Base-by-base conservation (phyloP, 371 early-diverging fungal genomes). In the Smittium culicis region DNA sequence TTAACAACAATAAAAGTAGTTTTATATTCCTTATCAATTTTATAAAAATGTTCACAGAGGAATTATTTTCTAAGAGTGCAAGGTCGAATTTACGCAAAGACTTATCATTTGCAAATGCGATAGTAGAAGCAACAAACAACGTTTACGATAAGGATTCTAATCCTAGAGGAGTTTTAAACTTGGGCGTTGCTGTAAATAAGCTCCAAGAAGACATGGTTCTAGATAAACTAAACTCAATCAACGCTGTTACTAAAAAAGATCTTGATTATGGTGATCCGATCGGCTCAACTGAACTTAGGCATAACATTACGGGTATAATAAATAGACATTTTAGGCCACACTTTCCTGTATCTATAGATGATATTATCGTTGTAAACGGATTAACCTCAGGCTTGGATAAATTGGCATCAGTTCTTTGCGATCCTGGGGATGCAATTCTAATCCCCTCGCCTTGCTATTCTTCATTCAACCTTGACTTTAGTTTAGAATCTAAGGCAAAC, bases 371-470 rank as follows among this genome's bases (percentile, higher is more conserved):
- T 14, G 75, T 80, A 11, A 85, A 86, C 35, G 92, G 92, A n/a
- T 84, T 85, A 66, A 84, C 84, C 24, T 76, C 83, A 1, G 82
- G 82, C 1, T 73, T 90, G 27, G 82, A 81, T 69, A 81, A 79
- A 69, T 70, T 90, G 20, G 73, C 81, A 1, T 78, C 82, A 69
- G 79, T 76, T 8, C 73, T 86, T 0, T 82, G 85, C 31, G 82
- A 92, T 65, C 81, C 82, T 1, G 89, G 88, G 30, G 92, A 90
- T 61, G 85, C 80, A 29, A 72, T 90, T 30, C 67, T 92, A 66
- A 81, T 89, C 25, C 82, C 82, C 11, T 74, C 83, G 2, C 92
- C 92, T 0, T 87, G 79, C 72, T 90, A 91, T 69, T 86, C 88
- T 29, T 86, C 83, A 8, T 87, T 90, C 71, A 82, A 85, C 61